These are phyloP conservation scores for Backusella liffmaniae DNA, from an alignment of 192 early-diverging fungal genomes.

Conservation along the genomic window DNA sequence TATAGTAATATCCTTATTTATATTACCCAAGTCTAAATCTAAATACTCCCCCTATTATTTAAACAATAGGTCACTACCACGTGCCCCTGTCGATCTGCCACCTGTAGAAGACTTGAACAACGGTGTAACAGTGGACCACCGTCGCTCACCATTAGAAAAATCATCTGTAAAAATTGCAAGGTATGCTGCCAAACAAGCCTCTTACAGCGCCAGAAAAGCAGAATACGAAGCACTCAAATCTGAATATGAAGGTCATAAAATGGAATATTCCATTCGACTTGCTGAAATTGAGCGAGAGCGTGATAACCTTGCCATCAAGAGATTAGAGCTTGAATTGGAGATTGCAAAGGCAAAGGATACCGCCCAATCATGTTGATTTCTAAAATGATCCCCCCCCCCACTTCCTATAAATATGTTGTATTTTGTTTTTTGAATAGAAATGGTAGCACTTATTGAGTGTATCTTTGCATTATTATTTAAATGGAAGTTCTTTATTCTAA, in stretches of 20 bases:
- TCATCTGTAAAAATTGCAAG: background rate
- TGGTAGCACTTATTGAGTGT: too few relatives aligned
- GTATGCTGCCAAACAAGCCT: background rate
- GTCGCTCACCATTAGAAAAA: background rate
- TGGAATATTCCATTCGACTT: background rate
- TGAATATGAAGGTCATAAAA: conserved; percentile 8
- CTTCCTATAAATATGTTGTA: background rate
- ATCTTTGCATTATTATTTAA: too few relatives aligned
- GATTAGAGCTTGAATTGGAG: conserved; percentile 6
- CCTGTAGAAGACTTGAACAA: background rate
- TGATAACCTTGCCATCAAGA: conserved; percentile 4
- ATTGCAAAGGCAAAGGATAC: background rate
- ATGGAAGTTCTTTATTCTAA: too few relatives aligned
- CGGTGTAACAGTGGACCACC: background rate
- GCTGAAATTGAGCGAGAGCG: conserved; percentile 11
- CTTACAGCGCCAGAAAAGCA: background rate
- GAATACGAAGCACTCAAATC: background rate
- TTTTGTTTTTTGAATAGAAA: background rate
- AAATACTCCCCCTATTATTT: background rate
- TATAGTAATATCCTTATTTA: too few relatives aligned
- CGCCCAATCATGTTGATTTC: background rate
- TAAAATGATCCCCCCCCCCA: background rate
- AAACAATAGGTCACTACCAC: conserved; percentile 1
- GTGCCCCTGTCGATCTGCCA: background rate
- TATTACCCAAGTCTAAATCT: background rate